Conservation (phyloP, 2,329 filamentous ascomycete genomes). For the Arachnomyces sp. region DNA sequence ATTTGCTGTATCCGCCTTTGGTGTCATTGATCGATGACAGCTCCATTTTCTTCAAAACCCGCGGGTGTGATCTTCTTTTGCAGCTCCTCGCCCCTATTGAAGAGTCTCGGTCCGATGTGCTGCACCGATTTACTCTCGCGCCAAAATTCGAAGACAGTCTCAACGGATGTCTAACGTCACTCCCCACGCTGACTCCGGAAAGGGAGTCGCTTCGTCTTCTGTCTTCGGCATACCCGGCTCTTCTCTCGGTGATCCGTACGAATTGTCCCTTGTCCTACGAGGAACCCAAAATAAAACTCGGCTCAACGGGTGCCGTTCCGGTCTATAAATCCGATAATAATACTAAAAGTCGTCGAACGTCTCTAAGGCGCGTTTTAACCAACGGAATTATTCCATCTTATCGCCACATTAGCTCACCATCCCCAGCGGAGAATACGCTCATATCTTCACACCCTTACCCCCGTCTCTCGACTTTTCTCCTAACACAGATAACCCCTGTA, state of each 20-base stretch:
- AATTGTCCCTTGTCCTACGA: constrained; percentile 22
- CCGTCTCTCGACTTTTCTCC: constrained; percentile 43
- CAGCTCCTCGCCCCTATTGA: constrained; percentile 28
- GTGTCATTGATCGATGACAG: constrained; percentile 39
- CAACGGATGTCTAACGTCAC: constrained; percentile 60
- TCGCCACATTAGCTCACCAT: constrained; percentile 40
- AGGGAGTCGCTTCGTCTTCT: constrained; percentile 61
- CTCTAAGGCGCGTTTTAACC: constrained; percentile 23
- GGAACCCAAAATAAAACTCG: constrained; percentile 15
- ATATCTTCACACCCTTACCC: constrained; percentile 37
- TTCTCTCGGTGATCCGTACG: constrained; percentile 51
- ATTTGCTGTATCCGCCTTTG: constrained; percentile 24
- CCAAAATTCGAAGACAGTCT: constrained; percentile 41
- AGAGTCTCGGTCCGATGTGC: constrained; percentile 30
- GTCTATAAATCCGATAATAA: constrained; percentile 9
- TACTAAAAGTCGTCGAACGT: constrained; percentile 16
- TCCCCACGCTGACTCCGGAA: constrained; percentile 71
- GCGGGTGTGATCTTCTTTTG: constrained; percentile 31
- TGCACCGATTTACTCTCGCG: constrained; percentile 35
- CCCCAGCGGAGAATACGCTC: constrained; percentile 37
- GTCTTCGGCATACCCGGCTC: constrained; percentile 55
- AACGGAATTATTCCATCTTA: constrained; percentile 32
- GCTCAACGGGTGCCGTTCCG: too few relatives aligned
- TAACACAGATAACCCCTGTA: constrained; percentile 21
- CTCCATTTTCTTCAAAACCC: constrained; percentile 27